These are phyloP conservation scores for Pseudopediastrum boryanum DNA, from an alignment of 139 green algal species.

Conservation along the genomic window DNA sequence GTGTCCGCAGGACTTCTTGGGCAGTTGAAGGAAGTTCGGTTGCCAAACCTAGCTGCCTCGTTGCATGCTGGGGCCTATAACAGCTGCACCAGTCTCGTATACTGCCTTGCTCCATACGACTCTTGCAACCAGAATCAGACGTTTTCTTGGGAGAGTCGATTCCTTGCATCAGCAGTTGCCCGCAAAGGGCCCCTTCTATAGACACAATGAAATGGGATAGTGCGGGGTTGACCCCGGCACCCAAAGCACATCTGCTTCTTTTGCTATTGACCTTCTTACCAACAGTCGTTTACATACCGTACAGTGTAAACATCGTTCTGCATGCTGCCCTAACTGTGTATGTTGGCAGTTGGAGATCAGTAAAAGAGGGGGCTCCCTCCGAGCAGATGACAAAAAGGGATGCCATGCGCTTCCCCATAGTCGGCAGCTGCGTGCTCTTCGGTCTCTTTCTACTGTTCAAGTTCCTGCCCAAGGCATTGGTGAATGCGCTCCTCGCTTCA, in stretches of 20 bases:
- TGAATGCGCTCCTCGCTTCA: conserved; percentile 74
- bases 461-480: conserved; percentile 87
- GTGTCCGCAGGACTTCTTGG: too few species aligned
- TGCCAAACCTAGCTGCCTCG: too few species aligned
- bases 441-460: conserved; percentile 96
- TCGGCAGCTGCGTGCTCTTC: conserved; percentile 94
- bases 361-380: conserved; percentile 70
- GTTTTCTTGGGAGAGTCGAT: not conserved
- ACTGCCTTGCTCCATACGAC: not conserved
- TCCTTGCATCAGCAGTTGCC: not conserved
- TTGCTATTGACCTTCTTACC: conserved; percentile 42
- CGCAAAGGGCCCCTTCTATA: too few species aligned
- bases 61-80: too few species aligned
- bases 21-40: too few species aligned
- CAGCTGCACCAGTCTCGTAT: too few species aligned
- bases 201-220: conserved; percentile 28
- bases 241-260: conserved; percentile 48
- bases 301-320: conserved; percentile 85
- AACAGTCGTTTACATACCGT: conserved; percentile 58
- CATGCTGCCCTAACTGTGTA: conserved; percentile 86
- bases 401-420: conserved; percentile 90
- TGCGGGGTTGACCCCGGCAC: conserved; percentile 34
- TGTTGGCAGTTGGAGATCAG: conserved; percentile 80
- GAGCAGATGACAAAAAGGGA: conserved; percentile 92
- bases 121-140: not conserved